phyloP scores from a whole-genome alignment of 768 basidiomycete genomes.

The Trametes cinnabarina region DNA sequence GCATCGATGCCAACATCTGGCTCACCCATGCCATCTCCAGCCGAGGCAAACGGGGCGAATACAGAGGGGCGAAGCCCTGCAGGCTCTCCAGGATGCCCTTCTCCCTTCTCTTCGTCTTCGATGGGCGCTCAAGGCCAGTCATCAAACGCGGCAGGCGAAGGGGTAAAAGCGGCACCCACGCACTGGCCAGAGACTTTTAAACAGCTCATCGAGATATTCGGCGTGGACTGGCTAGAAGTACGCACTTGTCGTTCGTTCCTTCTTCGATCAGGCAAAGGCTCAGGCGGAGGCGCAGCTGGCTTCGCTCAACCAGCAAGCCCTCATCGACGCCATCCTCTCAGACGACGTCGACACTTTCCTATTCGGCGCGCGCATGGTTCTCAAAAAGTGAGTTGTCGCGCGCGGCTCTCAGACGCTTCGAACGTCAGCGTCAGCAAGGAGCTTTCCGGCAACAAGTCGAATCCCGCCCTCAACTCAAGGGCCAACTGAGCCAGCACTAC shows the following conservation, averaged over 20 bases:
- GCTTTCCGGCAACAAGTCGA: conserved; percentile 27
- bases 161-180: conserved; percentile 28
- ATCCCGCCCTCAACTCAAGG: conserved; percentile 26
- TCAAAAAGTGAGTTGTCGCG: conserved; percentile 38
- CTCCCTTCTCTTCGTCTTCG: conserved; percentile 46
- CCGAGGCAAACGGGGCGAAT: neutral
- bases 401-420: neutral
- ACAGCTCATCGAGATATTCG: conserved; percentile 26
- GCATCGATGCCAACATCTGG: conserved; percentile 42
- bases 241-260: neutral
- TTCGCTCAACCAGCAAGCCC: conserved; percentile 35
- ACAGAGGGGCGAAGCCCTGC: conserved; percentile 37
- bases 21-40: conserved; percentile 30
- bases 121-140: conserved; percentile 41
- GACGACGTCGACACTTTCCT: conserved; percentile 49
- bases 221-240: conserved; percentile 31
- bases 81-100: conserved; percentile 38
- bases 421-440: conserved; percentile 18
- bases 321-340: conserved; percentile 47
- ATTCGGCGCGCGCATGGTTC: conserved; percentile 43
- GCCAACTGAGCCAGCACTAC: conserved; percentile 26
- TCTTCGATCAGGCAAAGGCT: conserved; percentile 38
- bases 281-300: conserved; percentile 53
- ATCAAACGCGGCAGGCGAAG: conserved; percentile 38
- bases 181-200: conserved; percentile 21